phyloP scores from a whole-genome alignment of 345 rosid species.

The Gossypium thurberi region DNA sequence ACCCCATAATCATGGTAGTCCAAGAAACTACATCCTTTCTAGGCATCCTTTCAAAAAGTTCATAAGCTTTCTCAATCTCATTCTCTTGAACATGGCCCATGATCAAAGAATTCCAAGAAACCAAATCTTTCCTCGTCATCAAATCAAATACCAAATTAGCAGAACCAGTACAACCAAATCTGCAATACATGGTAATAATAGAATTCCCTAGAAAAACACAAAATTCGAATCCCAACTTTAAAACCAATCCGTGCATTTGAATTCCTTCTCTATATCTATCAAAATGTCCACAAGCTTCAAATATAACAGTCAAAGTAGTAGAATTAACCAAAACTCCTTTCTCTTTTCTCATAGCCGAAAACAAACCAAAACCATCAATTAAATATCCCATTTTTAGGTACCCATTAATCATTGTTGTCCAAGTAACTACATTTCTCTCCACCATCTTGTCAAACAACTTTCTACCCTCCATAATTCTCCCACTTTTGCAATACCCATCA shows the following conservation, averaged over 20 bases:
- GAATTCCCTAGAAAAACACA: constrained; percentile 61
- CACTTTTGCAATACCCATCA: constrained; percentile 71
- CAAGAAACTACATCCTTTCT: constrained; percentile 62
- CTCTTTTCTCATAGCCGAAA: constrained; percentile 54
- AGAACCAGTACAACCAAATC: constrained; percentile 37
- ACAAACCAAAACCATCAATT: constrained; percentile 52
- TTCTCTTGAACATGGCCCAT: constrained; percentile 43
- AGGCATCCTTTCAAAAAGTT: constrained; percentile 55
- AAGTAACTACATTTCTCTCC: constrained; percentile 66
- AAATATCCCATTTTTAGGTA: constrained; percentile 55
- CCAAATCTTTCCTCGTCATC: constrained; percentile 41
- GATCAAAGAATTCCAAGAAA: constrained; percentile 78
- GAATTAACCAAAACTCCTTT: constrained; percentile 43
- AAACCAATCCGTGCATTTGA: constrained; percentile 57
- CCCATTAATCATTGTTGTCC: constrained; percentile 78
- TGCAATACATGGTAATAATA: constrained; percentile 57
- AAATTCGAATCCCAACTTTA: constrained; percentile 39
- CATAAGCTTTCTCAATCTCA: constrained; percentile 46
- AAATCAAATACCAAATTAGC: constrained; percentile 39
- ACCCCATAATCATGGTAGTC: constrained; percentile 65
- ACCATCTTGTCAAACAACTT: constrained; percentile 44
- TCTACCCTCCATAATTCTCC: constrained; percentile 46
- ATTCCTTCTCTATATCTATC: constrained; percentile 37
- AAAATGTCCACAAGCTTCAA: constrained; percentile 56
- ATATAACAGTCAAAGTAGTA: constrained; percentile 49